Evolutionary conservation across 2,329 filamentous ascomycete genomes (phyloP), one percentile per base, ranked within the genome.

Genomic region (Chaetomium sp.): DNA sequence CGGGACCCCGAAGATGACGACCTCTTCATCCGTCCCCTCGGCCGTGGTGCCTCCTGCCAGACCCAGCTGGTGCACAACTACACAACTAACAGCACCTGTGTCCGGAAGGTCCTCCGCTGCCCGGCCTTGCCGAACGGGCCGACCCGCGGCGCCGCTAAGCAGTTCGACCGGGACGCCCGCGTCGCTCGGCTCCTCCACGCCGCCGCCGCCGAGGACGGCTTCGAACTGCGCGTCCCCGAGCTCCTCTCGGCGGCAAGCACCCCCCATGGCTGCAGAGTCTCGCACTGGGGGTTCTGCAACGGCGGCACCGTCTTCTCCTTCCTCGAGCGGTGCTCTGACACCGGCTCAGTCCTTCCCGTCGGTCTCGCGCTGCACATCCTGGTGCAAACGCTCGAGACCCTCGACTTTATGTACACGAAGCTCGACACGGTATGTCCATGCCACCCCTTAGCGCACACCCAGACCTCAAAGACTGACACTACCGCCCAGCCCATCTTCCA

Each of bases 271-370:
- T 21, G 23, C 21, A 45, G 29, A 21, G 62, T 64, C 27, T 67
- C 62, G 9, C 56, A 58, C 62, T 67, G 65, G 65, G 35, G 27
- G 19, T 29, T 64, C n/a, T 62, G 57, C 62, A 67, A 64, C 62
- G 65, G 65, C 16, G 62, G 65, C 54, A 60, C 38, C n/a, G 54
- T 67, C 23, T 13, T 8, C 16, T n/a, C 16, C 35, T 64, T 67
- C 38, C 5, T 51, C 29, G 9, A 13, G 2, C 19, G 31, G 2
- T 51, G 42, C 45, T 0, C 1, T 19, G 1, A 31, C 1, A n/a
- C 29, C 42, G 27, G 27, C 6, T 23, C 12, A 1, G 25, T 19
- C 53, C n/a, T 64, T 27, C 65, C 61, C 7, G 5, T 9, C 1
- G 61, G 56, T 2, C 33, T 64, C 29, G 57, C 57, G 12, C 57